phyloP scores from a whole-genome alignment of 2,329 filamentous ascomycete species.

The Phaeosphaeria sp. region DNA sequence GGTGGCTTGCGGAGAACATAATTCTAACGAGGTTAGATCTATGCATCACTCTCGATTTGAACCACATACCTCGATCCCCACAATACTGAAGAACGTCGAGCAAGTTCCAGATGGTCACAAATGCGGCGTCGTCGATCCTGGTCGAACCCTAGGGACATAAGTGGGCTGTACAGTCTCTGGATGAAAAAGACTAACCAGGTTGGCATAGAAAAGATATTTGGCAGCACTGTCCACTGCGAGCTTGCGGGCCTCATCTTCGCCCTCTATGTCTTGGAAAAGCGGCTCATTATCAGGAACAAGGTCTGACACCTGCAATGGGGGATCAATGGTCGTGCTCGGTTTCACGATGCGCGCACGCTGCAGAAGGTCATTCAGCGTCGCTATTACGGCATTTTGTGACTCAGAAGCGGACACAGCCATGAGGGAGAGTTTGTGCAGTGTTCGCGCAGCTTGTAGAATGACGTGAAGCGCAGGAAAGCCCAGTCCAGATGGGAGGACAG shows the following conservation, averaged over 20 bases:
- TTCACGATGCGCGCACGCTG: constrained; percentile 50
- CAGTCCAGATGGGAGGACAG: background rate
- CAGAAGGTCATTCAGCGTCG: constrained; percentile 50
- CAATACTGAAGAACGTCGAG: constrained; percentile 90
- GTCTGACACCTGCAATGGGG: constrained; percentile 51
- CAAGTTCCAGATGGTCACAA: constrained; percentile 89
- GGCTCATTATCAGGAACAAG: constrained; percentile 41
- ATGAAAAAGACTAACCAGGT: constrained; percentile 68
- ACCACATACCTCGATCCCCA: constrained; percentile 76
- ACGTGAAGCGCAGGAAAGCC: background rate
- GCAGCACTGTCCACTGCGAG: constrained; percentile 83
- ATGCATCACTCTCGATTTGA: background rate
- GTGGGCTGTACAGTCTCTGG: background rate
- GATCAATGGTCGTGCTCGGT: constrained; percentile 50
- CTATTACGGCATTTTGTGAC: constrained; percentile 33
- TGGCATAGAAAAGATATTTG: constrained; percentile 77
- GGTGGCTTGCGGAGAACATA: constrained; percentile 78
- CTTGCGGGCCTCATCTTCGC: constrained; percentile 60
- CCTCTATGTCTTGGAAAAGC: constrained; percentile 32
- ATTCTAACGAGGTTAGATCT: constrained; percentile 40
- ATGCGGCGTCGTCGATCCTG: constrained; percentile 76
- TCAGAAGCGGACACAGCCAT: constrained; percentile 39
- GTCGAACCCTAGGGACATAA: constrained; percentile 66
- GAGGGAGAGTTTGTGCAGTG: background rate
- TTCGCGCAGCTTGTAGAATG: background rate